These are phyloP conservation scores for Pythium coloratum DNA, from an alignment of 352 stramenopile species.

Conservation along the genomic window DNA sequence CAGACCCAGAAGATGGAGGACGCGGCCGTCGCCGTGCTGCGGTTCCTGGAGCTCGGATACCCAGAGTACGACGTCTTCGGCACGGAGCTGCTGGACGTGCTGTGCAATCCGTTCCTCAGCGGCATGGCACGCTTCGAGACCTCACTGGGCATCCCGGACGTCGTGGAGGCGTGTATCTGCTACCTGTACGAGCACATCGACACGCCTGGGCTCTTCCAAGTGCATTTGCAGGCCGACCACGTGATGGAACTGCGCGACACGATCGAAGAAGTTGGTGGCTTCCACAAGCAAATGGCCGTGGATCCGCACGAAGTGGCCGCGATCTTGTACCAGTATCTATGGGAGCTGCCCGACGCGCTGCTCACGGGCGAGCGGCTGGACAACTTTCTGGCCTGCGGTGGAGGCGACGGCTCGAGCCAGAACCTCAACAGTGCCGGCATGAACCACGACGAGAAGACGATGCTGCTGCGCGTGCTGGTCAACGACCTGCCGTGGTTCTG, in stretches of 20 bases:
- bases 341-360: conserved; percentile 78
- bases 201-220: conserved; percentile 77
- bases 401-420: conserved; percentile 16
- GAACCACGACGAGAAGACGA: conserved; percentile 53
- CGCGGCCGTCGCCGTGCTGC: conserved; percentile 65
- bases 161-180: conserved; percentile 77
- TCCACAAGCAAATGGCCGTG: conserved; percentile 81
- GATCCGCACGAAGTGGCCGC: conserved; percentile 78
- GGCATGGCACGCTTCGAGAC: conserved; percentile 85
- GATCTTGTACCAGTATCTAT: conserved; percentile 82
- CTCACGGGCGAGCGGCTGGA: conserved; percentile 71
- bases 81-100: conserved; percentile 65
- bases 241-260: conserved; percentile 79
- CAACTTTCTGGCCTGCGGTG: conserved; percentile 63
- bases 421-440: conserved; percentile 24
- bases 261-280: conserved; percentile 80
- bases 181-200: conserved; percentile 78
- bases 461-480: conserved; percentile 65
- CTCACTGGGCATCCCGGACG: conserved; percentile 77
- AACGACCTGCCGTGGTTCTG: conserved; percentile 82
- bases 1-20: conserved; percentile 71
- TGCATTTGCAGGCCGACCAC: conserved; percentile 73
- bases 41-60: conserved; percentile 83
- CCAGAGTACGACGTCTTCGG: conserved; percentile 85
- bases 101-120: conserved; percentile 85